A percentile compares a stretch with the other conserved stretches of the same genome.
These are phyloP conservation scores for Penicillium nordicum DNA, from an alignment of 2,329 filamentous ascomycete species.

Conservation along the genomic window DNA sequence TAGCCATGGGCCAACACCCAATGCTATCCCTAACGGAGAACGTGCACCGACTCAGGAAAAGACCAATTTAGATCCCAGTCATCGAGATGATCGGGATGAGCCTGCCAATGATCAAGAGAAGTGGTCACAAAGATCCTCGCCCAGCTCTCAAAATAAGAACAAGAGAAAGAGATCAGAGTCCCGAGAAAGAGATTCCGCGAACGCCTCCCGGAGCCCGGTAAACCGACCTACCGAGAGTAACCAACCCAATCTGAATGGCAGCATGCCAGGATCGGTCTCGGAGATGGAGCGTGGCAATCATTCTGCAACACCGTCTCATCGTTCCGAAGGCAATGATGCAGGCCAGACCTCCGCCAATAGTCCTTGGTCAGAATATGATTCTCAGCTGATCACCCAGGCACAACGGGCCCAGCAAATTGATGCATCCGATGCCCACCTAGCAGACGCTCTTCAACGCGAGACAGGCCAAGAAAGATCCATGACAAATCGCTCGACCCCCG, in stretches of 20 bases:
- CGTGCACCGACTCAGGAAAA: constrained; percentile 5
- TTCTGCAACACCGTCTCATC: constrained; percentile 21
- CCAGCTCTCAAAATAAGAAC: constrained; percentile 49
- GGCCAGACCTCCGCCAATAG: constrained; percentile 28
- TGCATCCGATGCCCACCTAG: constrained; percentile 50
- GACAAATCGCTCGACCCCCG: constrained; percentile 36
- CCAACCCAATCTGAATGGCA: constrained; percentile 22
- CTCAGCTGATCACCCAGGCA: constrained; percentile 44
- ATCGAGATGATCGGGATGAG: constrained; percentile 8
- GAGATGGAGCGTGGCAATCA: constrained; percentile 19
- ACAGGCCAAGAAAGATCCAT: constrained; percentile 38
- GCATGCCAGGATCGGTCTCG: constrained; percentile 16
- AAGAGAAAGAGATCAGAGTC: constrained; percentile 67
- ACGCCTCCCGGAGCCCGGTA: constrained; percentile 36
- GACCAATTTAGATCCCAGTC: background rate
- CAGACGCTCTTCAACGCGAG: constrained; percentile 52
- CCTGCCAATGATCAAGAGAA: constrained; percentile 20
- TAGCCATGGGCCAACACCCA: background rate
- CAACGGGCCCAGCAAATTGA: constrained; percentile 46
- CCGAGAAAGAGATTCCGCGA: constrained; percentile 44
- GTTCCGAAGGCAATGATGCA: constrained; percentile 32
- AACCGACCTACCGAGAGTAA: constrained; percentile 30
- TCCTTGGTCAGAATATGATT: constrained; percentile 41
- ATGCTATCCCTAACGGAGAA: background rate
- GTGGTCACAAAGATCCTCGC: constrained; percentile 26